Conservation (phyloP, 805 yeast genomes). For the Jamesozyma spencerorum region DNA sequence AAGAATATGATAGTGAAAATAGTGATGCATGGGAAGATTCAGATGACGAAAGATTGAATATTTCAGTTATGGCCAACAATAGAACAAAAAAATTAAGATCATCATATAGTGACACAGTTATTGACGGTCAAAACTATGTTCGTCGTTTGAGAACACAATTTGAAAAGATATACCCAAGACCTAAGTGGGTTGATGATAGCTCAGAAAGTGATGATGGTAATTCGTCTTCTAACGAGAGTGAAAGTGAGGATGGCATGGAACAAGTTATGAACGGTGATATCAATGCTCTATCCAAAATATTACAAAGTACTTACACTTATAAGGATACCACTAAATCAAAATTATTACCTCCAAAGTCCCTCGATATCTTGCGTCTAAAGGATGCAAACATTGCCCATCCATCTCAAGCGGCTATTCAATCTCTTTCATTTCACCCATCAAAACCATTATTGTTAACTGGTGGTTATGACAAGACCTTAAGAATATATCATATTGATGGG, state of each 20-base stretch:
- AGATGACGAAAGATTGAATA: slow-evolving; percentile 68
- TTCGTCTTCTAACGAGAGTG: slow-evolving; percentile 20
- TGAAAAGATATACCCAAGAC: slow-evolving; percentile 67
- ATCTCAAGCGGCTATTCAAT: slow-evolving; percentile 75
- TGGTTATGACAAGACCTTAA: slow-evolving; percentile 82
- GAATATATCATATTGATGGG: slow-evolving; percentile 88
- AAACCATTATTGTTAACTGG: slow-evolving; percentile 75
- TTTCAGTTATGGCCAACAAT: slow-evolving; percentile 52
- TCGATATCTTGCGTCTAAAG: slow-evolving; percentile 72
- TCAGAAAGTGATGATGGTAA: slow-evolving; percentile 24
- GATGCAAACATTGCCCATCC: slow-evolving; percentile 72
- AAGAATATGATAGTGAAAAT: slow-evolving; percentile 28
- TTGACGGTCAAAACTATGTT: slow-evolving; percentile 54
- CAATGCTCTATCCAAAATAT: slow-evolving; percentile 33
- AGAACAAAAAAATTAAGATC: slow-evolving; percentile 64
- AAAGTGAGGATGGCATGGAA: slow-evolving; percentile 25
- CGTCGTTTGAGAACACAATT: slow-evolving; percentile 63
- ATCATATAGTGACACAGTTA: slow-evolving; percentile 40
- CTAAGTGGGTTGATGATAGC: slow-evolving; percentile 59
- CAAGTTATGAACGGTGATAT: slow-evolving; percentile 33
- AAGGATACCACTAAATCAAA: slow-evolving; percentile 36
- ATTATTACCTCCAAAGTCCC: slow-evolving; percentile 56
- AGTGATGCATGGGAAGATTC: slow-evolving; percentile 79
- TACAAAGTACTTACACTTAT: slow-evolving; percentile 34
- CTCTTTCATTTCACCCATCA: slow-evolving; percentile 73